Percentiles rank a stretch among this genome's conserved stretches.
phyloP scores from a whole-genome alignment of 2,329 filamentous ascomycete species.

The Colletotrichum horii region DNA sequence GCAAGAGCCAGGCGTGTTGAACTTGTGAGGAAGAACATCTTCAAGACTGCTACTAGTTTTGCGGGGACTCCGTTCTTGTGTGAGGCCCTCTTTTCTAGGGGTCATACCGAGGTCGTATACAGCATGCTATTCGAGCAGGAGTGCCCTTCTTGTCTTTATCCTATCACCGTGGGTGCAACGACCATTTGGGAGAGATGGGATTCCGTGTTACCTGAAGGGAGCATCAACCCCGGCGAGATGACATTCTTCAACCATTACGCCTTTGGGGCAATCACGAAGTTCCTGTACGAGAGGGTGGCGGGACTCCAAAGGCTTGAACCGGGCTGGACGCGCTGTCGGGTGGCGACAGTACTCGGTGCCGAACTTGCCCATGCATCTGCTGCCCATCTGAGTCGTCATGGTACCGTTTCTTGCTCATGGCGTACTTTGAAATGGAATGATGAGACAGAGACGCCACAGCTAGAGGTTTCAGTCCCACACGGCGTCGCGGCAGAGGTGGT shows the following conservation, averaged over 20 bases:
- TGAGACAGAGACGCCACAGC: background rate
- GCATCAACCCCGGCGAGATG: constrained; percentile 44
- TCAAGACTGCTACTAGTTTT: constrained; percentile 26
- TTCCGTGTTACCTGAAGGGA: constrained; percentile 39
- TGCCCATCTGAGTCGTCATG: background rate
- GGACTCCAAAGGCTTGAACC: constrained; percentile 25
- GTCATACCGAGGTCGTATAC: constrained; percentile 30
- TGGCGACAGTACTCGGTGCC: background rate
- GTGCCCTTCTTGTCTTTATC: constrained; percentile 43
- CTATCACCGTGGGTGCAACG: constrained; percentile 42
- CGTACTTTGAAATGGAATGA: background rate
- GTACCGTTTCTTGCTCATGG: background rate
- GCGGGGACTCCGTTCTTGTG: constrained; percentile 26
- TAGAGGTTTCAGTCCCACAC: constrained; percentile 8
- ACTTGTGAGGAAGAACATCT: background rate
- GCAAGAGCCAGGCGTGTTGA: background rate
- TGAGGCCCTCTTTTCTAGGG: constrained; percentile 15
- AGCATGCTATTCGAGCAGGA: constrained; percentile 39
- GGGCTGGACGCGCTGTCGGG: constrained; percentile 25
- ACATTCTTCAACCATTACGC: constrained; percentile 48
- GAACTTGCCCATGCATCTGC: background rate
- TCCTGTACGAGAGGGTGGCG: constrained; percentile 34
- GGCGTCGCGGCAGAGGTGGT: constrained; percentile 2
- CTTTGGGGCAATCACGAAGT: constrained; percentile 41
- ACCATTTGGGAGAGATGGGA: constrained; percentile 50